These are phyloP conservation scores for Termitomyces sp. DNA, from an alignment of 768 basidiomycete genomes.

Conservation along the genomic window DNA sequence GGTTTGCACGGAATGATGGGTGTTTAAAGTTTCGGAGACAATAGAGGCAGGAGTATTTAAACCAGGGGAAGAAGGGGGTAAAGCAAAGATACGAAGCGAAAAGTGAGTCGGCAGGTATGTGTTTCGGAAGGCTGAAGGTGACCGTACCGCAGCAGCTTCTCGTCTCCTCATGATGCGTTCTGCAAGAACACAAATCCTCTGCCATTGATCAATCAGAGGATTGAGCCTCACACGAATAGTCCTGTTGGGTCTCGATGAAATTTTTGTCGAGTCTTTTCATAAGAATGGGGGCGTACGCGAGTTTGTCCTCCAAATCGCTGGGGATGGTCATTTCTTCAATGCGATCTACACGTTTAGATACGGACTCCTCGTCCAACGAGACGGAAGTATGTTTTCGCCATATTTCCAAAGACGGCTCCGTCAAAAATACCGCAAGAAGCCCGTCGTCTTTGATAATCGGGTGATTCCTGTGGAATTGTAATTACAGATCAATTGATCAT, in stretches of 20 bases:
- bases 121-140: slow-evolving; percentile 56
- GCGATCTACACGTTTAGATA: slow-evolving; percentile 70
- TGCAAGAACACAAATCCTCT: slow-evolving; percentile 78
- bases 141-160: slow-evolving; percentile 88
- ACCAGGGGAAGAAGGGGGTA: slow-evolving; percentile 28
- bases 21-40: slow-evolving; percentile 28
- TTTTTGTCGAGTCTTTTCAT: not conserved
- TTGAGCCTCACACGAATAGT: slow-evolving; percentile 72
- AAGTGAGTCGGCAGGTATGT: slow-evolving; percentile 68
- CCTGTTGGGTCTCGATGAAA: slow-evolving; percentile 31
- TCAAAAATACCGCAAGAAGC: slow-evolving; percentile 73
- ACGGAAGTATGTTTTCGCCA: slow-evolving; percentile 81
- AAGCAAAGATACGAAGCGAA: slow-evolving; percentile 48
- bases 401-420: slow-evolving; percentile 76
- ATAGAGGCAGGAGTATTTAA: slow-evolving; percentile 25
- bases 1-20: slow-evolving; percentile 21
- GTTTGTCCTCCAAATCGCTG: slow-evolving; percentile 86
- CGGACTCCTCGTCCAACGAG: slow-evolving; percentile 84
- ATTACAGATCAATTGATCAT: not conserved
- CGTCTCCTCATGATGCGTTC: slow-evolving; percentile 89
- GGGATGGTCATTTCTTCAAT: slow-evolving; percentile 92
- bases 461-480: slow-evolving; percentile 61
- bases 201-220: slow-evolving; percentile 85
- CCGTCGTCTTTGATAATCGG: slow-evolving; percentile 89
- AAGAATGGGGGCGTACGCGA: slow-evolving; percentile 44